A percentile compares a stretch with the other conserved stretches of the same genome.
Conservation (phyloP, 208 protist genomes). For the Acanthamoeba royreba region DNA sequence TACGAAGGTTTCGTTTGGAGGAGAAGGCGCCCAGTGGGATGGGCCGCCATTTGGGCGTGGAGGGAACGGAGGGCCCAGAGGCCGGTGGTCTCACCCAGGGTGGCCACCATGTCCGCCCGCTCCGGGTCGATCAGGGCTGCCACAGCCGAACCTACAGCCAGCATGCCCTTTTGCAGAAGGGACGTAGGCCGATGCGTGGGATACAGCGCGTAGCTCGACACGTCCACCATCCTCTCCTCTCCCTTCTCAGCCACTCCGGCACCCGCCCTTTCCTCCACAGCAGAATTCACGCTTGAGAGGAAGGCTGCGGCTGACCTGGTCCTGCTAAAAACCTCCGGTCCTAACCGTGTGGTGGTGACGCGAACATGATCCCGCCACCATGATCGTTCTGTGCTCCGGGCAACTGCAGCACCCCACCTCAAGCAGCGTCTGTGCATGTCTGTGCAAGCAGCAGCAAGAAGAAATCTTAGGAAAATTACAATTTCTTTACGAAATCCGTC, state of each 20-base stretch:
- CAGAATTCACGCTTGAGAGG: no score
- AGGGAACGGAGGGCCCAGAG: slow-evolving; percentile 49
- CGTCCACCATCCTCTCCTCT: no score
- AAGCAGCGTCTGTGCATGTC: no score
- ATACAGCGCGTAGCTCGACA: slow-evolving; percentile 4
- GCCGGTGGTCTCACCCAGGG: slow-evolving; percentile 77
- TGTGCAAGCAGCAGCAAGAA: no score
- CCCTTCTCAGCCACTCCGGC: no score
- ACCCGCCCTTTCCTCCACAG: no score
- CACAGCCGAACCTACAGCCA: background rate
- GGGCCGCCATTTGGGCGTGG: slow-evolving; percentile 50
- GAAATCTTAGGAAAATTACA: background rate
- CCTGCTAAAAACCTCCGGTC: no score
- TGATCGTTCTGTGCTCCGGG: no score
- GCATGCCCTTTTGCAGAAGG: slow-evolving; percentile 11
- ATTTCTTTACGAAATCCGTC: background rate
- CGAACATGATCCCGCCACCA: no score
- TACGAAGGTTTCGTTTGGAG: slow-evolving; percentile 52
- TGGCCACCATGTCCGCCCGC: slow-evolving; percentile 67
- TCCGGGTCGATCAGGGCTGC: slow-evolving; percentile 16
- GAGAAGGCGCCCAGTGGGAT: slow-evolving; percentile 54
- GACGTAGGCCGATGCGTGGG: background rate
- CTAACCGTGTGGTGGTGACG: no score
- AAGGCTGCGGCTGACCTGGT: no score
- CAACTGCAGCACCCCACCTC: no score